These are phyloP conservation scores for Fusarium redolens DNA, from an alignment of 2,329 filamentous ascomycete species.

Conservation along the genomic window DNA sequence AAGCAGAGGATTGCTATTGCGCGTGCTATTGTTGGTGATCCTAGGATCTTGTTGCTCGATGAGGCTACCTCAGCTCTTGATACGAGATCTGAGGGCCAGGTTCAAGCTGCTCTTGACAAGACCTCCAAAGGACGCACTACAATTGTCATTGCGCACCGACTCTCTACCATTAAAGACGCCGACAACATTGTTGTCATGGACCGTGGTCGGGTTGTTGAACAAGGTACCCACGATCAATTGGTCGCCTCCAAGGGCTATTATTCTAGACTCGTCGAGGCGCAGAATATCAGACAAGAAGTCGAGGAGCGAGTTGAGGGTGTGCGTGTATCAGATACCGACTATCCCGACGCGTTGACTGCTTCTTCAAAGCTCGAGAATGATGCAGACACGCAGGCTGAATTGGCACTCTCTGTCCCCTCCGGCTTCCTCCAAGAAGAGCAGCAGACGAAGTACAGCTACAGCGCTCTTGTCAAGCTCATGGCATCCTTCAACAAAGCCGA, in stretches of 20 bases:
- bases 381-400: neutral
- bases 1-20: slow-evolving; percentile 97
- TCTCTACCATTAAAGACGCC: slow-evolving; percentile 69
- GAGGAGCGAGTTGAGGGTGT: neutral
- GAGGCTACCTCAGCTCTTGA: slow-evolving; percentile 95
- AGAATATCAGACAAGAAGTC: neutral
- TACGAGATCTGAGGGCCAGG: slow-evolving; percentile 91
- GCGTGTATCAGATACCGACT: neutral
- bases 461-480: slow-evolving; percentile 7
- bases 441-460: neutral
- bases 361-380: neutral
- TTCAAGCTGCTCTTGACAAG: slow-evolving; percentile 81
- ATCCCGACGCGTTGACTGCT: neutral
- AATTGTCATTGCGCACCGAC: slow-evolving; percentile 68
- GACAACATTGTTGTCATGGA: slow-evolving; percentile 70
- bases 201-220: slow-evolving; percentile 65
- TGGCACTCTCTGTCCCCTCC: neutral
- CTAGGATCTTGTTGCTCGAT: slow-evolving; percentile 87
- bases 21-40: slow-evolving; percentile 87
- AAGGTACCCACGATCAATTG: slow-evolving; percentile 68
- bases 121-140: slow-evolving; percentile 67
- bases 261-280: slow-evolving; percentile 12
- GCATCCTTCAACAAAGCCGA: slow-evolving; percentile 16
- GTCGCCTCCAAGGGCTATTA: slow-evolving; percentile 7
- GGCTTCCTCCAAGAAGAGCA: neutral